Evolutionary conservation across 371 early-diverging fungal species (phyloP), one percentile per base, ranked within the genome.

Genomic region (Mortierella sp.): DNA sequence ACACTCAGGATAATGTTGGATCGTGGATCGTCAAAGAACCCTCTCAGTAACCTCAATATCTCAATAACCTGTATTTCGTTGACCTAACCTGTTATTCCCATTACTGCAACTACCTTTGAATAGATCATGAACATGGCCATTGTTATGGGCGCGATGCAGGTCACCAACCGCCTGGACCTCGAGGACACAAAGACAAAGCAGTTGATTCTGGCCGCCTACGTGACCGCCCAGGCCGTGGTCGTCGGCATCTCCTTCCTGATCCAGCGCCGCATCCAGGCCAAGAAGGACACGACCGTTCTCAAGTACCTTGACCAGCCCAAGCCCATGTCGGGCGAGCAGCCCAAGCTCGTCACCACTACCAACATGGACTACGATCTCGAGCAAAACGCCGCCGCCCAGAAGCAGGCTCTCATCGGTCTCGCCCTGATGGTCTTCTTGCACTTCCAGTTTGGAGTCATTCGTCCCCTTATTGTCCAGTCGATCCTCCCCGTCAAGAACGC

Each of bases 381-480:
- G n/a, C 94, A 97, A 86, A 76, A 95, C 69, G 86, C 90, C 68
- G 92, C 94, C 81, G 88, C 91, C 67, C 87, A 94, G 68, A 93
- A 93, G 79, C 92, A 93, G 71, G 91, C 91, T 34, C 67, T 90
- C 31, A 91, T 94, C 41, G 92, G 94, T 34, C 79, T 94, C 44
- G 89, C 87, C 63, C 89, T 97, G 76, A 92, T 97, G 82, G 88
- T 88, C 53, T 89, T 94, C 64, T 92, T 97, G 89, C 95, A 97
- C 88, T 94, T 92, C 87, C 92, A 96, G 87, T 97, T 92, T 86
- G 94, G 95, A 63, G 96, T 95, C 76, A 92, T 95, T 74, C 96
- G 97, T 76, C 98, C 98, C 31, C 88, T 98, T 55, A 88, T 97
- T 66, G 88, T 97, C 86, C 98, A 98, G 90, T 92, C 94, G 26